These are phyloP conservation scores for Backusella sp. DNA, from an alignment of 192 early-diverging fungal species.

Conservation along the genomic window DNA sequence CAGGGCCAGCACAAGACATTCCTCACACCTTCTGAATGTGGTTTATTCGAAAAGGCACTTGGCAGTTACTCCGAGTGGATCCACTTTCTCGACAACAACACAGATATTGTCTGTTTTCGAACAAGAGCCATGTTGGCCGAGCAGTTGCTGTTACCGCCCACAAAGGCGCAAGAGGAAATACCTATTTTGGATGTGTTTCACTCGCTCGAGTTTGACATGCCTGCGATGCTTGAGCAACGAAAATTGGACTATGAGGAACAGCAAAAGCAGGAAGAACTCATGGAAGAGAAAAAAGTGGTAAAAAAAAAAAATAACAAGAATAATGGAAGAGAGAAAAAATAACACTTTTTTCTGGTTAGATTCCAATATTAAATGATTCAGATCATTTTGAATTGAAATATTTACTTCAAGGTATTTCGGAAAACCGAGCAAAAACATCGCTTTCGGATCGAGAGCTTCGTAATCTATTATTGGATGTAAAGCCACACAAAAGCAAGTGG, in stretches of 20 bases:
- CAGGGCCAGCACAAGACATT: neutral
- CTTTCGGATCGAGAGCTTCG: conserved; percentile 71
- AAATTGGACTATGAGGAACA: conserved; percentile 36
- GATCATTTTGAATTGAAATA: conserved; percentile 50
- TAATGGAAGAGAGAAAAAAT: too few relatives aligned
- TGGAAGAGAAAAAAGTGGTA: conserved; percentile 29
- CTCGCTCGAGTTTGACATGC: conserved; percentile 63
- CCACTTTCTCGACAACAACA: neutral
- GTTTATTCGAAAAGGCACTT: conserved; percentile 17
- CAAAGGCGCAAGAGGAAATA: conserved; percentile 22
- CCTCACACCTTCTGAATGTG: conserved; percentile 6
- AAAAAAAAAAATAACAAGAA: conserved; percentile 21
- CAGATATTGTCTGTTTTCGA: conserved; percentile 50
- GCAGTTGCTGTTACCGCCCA: conserved; percentile 38
- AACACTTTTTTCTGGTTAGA: conserved; percentile 26
- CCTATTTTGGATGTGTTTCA: conserved; percentile 66
- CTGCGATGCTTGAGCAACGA: conserved; percentile 52
- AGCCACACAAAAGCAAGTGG: conserved; percentile 86
- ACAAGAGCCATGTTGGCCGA: conserved; percentile 76
- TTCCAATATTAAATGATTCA: conserved; percentile 26
- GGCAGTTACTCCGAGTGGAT: neutral
- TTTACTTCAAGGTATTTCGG: conserved; percentile 72
- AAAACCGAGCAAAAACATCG: conserved; percentile 60
- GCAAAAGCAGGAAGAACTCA: conserved; percentile 22
- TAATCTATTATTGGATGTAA: conserved; percentile 72